These are phyloP conservation scores for Linum tenue DNA, from an alignment of 345 rosid species.

Conservation along the genomic window DNA sequence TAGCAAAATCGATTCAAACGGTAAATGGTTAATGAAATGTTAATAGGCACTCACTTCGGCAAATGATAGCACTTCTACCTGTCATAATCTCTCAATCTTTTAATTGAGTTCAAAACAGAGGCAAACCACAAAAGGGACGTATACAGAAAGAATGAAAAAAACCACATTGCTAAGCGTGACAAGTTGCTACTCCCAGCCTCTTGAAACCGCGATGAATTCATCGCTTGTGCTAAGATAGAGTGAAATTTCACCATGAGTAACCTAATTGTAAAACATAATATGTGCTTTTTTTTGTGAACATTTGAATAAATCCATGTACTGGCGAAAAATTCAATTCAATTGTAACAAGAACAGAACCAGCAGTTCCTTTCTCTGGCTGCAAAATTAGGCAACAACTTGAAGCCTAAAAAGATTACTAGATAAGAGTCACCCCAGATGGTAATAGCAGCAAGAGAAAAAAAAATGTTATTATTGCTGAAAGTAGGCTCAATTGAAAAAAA, in stretches of 20 bases:
- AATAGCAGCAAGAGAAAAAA: no score
- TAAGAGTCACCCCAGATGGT: no score
- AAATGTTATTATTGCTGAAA: no score
- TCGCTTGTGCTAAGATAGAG: not conserved
- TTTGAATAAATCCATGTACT: no score
- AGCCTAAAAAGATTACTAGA: not conserved
- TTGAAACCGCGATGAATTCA: not conserved
- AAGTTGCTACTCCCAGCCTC: no score
- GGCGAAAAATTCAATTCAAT: no score
- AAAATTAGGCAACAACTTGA: not conserved
- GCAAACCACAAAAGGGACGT: not conserved
- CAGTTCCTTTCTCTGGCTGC: not conserved
- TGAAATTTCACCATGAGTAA: not conserved
- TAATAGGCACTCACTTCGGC: not conserved
- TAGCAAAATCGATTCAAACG: not conserved
- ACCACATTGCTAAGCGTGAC: not conserved
- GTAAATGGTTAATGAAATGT: not conserved
- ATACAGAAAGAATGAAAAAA: not conserved
- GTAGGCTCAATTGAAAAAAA: no score
- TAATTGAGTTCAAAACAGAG: not conserved
- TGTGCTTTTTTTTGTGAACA: no score
- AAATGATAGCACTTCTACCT: not conserved
- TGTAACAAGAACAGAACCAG: no score
- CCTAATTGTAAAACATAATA: not conserved
- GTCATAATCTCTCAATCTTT: not conserved